Conservation (phyloP, 2,329 filamentous ascomycete species). For the Lecanicillium sp. region DNA sequence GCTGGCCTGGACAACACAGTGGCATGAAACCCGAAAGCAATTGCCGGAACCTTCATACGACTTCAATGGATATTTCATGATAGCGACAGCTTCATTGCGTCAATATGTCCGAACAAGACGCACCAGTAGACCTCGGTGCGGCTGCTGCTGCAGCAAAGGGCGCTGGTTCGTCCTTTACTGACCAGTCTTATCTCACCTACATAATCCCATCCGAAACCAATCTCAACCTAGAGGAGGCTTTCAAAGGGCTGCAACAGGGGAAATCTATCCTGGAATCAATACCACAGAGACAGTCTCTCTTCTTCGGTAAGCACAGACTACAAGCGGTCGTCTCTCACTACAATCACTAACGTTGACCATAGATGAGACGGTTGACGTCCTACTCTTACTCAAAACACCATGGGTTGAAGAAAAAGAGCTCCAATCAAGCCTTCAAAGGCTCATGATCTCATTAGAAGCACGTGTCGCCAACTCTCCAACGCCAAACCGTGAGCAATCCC, state of each 20-base stretch:
- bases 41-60: too few relatives aligned
- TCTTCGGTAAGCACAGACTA: conserved; percentile 61
- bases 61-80: too few relatives aligned
- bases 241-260: conserved; percentile 34
- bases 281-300: conserved; percentile 54
- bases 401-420: conserved; percentile 48
- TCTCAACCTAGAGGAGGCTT: conserved; percentile 43
- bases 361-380: conserved; percentile 68
- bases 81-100: too few relatives aligned
- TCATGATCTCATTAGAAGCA: conserved; percentile 60
- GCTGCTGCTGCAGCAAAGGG: not conserved
- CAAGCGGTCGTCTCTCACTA: too few relatives aligned
- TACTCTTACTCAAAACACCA: conserved; percentile 59
- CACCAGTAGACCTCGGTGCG: not conserved
- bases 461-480: conserved; percentile 52
- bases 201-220: conserved; percentile 50
- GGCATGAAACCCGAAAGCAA: too few relatives aligned
- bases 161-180: conserved; percentile 34
- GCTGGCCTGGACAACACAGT: too few relatives aligned
- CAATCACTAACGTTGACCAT: too few relatives aligned
- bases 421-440: conserved; percentile 48
- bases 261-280: conserved; percentile 47
- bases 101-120: conserved; percentile 4
- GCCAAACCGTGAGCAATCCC: conserved; percentile 37
- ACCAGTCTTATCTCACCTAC: conserved; percentile 51